Evolutionary conservation across 768 basidiomycete genomes (phyloP), one percentile per base, ranked within the genome.

Genomic region (Boletellus ananas): DNA sequence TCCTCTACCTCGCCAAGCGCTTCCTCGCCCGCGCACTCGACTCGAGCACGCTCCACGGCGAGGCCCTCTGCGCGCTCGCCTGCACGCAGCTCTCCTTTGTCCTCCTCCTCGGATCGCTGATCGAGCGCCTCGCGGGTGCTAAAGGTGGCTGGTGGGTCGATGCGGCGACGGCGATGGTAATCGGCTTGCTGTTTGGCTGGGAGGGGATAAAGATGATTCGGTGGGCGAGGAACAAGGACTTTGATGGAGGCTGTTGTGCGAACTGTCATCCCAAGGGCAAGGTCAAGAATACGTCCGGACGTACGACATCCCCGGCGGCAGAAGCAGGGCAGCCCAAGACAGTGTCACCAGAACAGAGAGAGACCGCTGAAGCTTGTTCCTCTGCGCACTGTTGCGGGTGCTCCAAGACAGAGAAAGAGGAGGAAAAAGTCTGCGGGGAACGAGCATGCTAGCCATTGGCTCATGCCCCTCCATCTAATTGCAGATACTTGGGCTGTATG

Each of bases 101-200:
- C 2, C 58, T 78, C 13, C 71, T 77, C 45, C 35, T 71, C 5
- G 77, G 76, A 2, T 68, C 69, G 7, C 50, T 75, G 36, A 63
- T 76, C 21, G 73, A 61, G 37, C 60, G 67, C 6, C 55, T 71
- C 3, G 23, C 74, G 76, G 76, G 45, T 56, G 8, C 23, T 6
- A 23, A 23, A 23, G 69, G 72, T 13, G 77, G 75, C 0, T 77
- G 76, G 77, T 77, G 77, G 76, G 64, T 75, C 12, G 77, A 77
- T 49, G 56, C 69, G 9, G 69, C 68, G n/a, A 76, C 76, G 8
- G 64, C 74, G 2, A 64, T 77, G 21, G 46, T 71, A 5, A 63
- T 77, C 34, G 70, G 67, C 3, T 3, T 74, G 11, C 56, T 77
- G 42, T 77, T 77, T 47, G 72, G 68, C 9, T 47, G 74, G 71